Base-by-base conservation (phyloP, 1,284 basidiomycete species). In the Lignosus rhinocerotis region DNA sequence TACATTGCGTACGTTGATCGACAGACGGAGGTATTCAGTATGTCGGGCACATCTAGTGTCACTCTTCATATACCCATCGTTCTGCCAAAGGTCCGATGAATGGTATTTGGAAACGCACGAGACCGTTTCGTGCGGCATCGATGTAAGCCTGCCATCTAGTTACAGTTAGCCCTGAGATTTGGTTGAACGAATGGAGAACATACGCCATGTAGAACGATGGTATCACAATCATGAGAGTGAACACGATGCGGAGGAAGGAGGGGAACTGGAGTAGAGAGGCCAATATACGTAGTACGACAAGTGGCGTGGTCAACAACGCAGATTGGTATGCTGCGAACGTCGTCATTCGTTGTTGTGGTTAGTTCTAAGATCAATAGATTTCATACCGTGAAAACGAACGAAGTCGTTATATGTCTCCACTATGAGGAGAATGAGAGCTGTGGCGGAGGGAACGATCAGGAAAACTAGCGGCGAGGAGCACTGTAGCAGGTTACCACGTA, bases 361-460 rank as follows among this genome's bases (percentile, higher is more conserved):
- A n/a, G 14, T 2, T 6, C 1, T 31, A 3, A 3, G 6, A 2
- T 5, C 33, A 47, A 11, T 30, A 38, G 14, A 7, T 32, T 33
- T 69, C 82, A 66, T 58, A 89, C 89, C 87, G 70, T 92, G 90
- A 72, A 92, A 92, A 55, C 90, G 84, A 62, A 92, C 85, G 66
- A 86, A 90, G 73, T 92, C 90, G 65, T 91, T 92, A 64, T 85
- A 82, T 9, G 87, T 93, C 72, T 93, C 91, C 19, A 87, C 63
- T n/a, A 92, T 83, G 8, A 93, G 80, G 43, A 93, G 75, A 0
- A 79, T 34, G 31, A 92, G 72, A 2, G 90, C 90, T 92, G 61
- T n/a, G 55, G 3, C 38, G 48, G 19, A 43, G 16, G 30, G 38
- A 16, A 8, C 17, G 19, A 12, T 47, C 34, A 19, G 25, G 21